These are phyloP conservation scores for Cyclotella atomus DNA, from an alignment of 108 stramenopile genomes.

Conservation along the genomic window DNA sequence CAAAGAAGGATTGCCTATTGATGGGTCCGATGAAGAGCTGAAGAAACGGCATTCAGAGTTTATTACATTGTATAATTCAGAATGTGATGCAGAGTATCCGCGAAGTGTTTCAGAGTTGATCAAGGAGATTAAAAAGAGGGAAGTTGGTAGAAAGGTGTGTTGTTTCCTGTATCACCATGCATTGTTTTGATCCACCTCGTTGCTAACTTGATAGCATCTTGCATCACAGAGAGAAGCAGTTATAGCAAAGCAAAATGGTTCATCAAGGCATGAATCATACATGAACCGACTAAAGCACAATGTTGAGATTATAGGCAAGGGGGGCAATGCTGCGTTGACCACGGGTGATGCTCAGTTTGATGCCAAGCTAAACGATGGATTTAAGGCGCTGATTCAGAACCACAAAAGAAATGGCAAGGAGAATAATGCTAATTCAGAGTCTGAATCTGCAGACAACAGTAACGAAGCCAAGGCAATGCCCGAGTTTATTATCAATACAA, in stretches of 20 bases:
- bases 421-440: background rate
- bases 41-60: slow-evolving; percentile 55
- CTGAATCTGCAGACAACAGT: background rate
- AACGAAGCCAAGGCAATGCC: background rate
- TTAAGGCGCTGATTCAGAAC: slow-evolving; percentile 16
- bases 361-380: slow-evolving; percentile 9
- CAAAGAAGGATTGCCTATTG: slow-evolving; percentile 41
- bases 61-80: slow-evolving; percentile 60
- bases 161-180: background rate
- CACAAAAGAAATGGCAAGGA: slow-evolving; percentile 6
- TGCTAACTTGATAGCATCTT: background rate
- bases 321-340: slow-evolving; percentile 2
- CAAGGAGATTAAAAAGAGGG: slow-evolving; percentile 42
- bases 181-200: background rate
- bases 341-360: slow-evolving; percentile 19
- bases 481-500: background rate
- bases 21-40: slow-evolving; percentile 53
- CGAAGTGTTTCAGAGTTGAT: slow-evolving; percentile 45
- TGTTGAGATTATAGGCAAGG: background rate
- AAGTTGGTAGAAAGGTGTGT: slow-evolving; percentile 32
- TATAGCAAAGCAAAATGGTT: slow-evolving; percentile 5
- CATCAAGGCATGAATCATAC: slow-evolving; percentile 10
- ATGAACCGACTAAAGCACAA: slow-evolving; percentile 15
- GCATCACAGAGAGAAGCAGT: background rate
- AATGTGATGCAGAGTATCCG: slow-evolving; percentile 58